phyloP scores from a whole-genome alignment of 2,329 filamentous ascomycete genomes.

The Tolypocladium guangdongense region DNA sequence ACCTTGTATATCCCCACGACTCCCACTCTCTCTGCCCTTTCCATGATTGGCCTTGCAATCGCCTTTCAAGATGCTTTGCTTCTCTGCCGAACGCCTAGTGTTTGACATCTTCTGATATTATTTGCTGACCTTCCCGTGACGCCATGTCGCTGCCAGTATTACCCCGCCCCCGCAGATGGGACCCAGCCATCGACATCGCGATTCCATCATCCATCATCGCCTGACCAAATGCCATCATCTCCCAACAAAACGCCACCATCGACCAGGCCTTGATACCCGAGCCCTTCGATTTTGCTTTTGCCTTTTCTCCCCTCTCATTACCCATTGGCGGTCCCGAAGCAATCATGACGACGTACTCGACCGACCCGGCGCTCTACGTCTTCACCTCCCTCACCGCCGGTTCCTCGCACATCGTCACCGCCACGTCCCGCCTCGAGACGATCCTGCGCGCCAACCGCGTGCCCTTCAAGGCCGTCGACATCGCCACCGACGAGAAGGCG shows the following conservation, averaged over 20 bases:
- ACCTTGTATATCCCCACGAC: no score
- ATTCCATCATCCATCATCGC: neutral
- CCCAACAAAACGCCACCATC: neutral
- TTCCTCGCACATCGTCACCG: constrained; percentile 91
- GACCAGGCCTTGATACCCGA: neutral
- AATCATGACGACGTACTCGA: constrained; percentile 34
- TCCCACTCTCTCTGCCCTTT: no score
- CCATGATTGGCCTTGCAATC: no score
- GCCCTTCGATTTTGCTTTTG: neutral
- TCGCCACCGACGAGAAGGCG: constrained; percentile 81
- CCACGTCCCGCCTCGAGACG: constrained; percentile 88
- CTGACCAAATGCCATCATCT: neutral
- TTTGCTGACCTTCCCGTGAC: neutral
- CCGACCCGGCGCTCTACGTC: constrained; percentile 72
- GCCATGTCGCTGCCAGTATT: neutral
- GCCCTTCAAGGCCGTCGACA: constrained; percentile 84
- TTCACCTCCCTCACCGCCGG: constrained; percentile 94
- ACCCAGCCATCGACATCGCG: neutral
- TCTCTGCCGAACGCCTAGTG: neutral
- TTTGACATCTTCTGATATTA: neutral
- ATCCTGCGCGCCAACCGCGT: constrained; percentile 93
- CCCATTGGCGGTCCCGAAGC: neutral
- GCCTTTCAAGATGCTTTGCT: neutral
- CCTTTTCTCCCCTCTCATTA: neutral
- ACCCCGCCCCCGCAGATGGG: constrained; percentile 8